phyloP scores from a whole-genome alignment of 2,329 filamentous ascomycete genomes.

The Cercospora janseana region DNA sequence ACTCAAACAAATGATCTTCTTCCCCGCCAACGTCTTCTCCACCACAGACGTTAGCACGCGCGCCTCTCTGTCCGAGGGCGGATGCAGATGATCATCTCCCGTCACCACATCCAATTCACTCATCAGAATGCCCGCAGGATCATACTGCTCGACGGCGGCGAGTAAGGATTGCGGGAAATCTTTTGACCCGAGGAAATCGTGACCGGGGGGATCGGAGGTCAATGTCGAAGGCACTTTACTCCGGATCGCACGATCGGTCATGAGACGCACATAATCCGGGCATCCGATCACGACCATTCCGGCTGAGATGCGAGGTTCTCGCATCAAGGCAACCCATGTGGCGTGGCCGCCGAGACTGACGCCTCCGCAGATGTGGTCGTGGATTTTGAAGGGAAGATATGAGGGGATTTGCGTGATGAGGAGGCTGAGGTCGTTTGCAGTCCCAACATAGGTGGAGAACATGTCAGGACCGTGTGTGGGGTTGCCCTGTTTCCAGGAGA shows the following conservation, averaged over 20 bases:
- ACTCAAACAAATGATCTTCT: constrained; percentile 63
- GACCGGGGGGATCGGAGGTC: constrained; percentile 54
- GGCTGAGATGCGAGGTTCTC: constrained; percentile 74
- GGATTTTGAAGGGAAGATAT: constrained; percentile 58
- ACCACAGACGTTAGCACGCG: constrained; percentile 40
- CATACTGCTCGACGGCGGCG: constrained; percentile 60
- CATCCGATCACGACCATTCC: constrained; percentile 82
- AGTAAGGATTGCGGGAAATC: constrained; percentile 74
- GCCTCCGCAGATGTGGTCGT: constrained; percentile 71
- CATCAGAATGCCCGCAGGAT: constrained; percentile 75
- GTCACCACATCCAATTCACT: constrained; percentile 36
- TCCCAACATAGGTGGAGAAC: constrained; percentile 73
- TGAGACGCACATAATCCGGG: constrained; percentile 79
- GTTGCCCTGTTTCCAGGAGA: constrained; percentile 77
- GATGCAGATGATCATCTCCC: constrained; percentile 33
- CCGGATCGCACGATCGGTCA: constrained; percentile 73
- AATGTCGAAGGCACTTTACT: constrained; percentile 59
- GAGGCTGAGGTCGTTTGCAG: constrained; percentile 69
- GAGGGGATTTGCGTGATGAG: constrained; percentile 76
- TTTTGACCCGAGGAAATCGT: constrained; percentile 68
- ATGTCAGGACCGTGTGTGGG: constrained; percentile 84
- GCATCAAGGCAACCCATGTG: constrained; percentile 78
- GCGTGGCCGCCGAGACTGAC: constrained; percentile 85
- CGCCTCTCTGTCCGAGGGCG: constrained; percentile 47
- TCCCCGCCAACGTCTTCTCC: constrained; percentile 49